These are phyloP conservation scores for Umbelopsis isabellina DNA, from an alignment of 192 early-diverging fungal species.

Conservation along the genomic window DNA sequence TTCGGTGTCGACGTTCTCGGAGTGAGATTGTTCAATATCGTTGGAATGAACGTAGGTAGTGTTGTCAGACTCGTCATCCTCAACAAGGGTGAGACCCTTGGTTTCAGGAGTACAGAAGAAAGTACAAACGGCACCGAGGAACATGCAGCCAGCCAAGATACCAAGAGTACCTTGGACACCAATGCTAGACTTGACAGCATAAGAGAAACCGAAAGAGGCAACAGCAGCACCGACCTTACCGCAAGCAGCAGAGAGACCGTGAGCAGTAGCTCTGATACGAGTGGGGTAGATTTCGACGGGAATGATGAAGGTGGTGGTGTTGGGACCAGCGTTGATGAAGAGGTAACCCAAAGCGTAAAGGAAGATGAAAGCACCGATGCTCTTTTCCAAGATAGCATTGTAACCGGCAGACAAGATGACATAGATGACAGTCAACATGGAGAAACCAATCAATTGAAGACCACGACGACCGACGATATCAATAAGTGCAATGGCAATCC, in stretches of 20 bases:
- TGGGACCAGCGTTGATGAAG: constrained; percentile 73
- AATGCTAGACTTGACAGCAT: constrained; percentile 30
- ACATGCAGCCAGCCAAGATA: constrained; percentile 49
- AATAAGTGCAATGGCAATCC: constrained; percentile 81
- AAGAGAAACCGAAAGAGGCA: constrained; percentile 48
- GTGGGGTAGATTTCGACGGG: constrained; percentile 64
- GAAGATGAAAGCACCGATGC: constrained; percentile 51
- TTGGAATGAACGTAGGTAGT: background rate
- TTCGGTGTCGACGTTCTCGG: too few species aligned
- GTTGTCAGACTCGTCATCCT: constrained; percentile 44
- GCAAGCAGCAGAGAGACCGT: constrained; percentile 71
- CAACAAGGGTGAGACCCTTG: constrained; percentile 58
- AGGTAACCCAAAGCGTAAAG: constrained; percentile 44
- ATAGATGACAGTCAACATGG: constrained; percentile 63
- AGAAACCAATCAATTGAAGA: constrained; percentile 88
- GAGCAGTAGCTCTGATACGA: constrained; percentile 60
- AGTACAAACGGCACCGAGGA: constrained; percentile 36
- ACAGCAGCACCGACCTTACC: constrained; percentile 70
- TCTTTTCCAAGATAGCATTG: constrained; percentile 53
- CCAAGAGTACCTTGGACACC: constrained; percentile 32
- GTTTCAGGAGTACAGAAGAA: constrained; percentile 61
- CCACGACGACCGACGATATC: constrained; percentile 82
- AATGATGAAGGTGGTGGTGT: constrained; percentile 72
- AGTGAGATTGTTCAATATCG: too few species aligned
- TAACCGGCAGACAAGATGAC: constrained; percentile 57